Evolutionary conservation across 176 grass and related monocot species (phyloP).

Genomic region (Aegilops umbellulata): DNA sequence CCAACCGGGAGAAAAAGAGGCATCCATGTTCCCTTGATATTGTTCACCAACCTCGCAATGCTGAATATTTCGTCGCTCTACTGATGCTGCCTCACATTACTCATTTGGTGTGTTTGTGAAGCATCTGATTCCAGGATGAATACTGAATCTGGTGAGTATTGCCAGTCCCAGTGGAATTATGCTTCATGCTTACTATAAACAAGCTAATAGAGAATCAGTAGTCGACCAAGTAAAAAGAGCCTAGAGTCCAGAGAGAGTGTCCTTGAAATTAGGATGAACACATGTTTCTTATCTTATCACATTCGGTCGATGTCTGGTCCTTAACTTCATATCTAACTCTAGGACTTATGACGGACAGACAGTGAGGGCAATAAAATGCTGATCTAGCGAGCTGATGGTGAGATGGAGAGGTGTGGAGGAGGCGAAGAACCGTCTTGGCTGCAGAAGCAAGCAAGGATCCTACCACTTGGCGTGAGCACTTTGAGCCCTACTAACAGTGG

Average conservation of each 20-base stretch:
- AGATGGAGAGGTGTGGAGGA: neutral
- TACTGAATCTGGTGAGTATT: neutral
- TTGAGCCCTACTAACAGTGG: slow-evolving; percentile 30
- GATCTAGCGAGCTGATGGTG: slow-evolving; percentile 2
- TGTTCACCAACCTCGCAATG: neutral
- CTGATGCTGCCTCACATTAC: neutral
- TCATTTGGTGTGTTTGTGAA: neutral
- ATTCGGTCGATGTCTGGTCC: neutral
- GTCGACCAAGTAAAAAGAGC: neutral
- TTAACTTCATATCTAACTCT: neutral
- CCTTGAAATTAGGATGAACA: neutral
- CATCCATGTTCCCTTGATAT: slow-evolving; percentile 3
- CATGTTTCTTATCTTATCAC: neutral
- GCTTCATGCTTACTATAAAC: neutral
- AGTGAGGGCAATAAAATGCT: too few relatives aligned
- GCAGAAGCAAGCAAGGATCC: slow-evolving; percentile 52
- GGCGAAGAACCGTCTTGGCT: slow-evolving; percentile 14
- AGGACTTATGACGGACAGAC: neutral
- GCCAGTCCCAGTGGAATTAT: neutral
- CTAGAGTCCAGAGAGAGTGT: neutral
- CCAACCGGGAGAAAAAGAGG: neutral
- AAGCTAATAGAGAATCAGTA: neutral
- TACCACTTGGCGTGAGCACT: slow-evolving; percentile 12
- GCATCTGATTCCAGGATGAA: neutral
- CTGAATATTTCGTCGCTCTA: neutral